phyloP scores from a whole-genome alignment of 768 basidiomycete species.

The Boletus subparvulus region DNA sequence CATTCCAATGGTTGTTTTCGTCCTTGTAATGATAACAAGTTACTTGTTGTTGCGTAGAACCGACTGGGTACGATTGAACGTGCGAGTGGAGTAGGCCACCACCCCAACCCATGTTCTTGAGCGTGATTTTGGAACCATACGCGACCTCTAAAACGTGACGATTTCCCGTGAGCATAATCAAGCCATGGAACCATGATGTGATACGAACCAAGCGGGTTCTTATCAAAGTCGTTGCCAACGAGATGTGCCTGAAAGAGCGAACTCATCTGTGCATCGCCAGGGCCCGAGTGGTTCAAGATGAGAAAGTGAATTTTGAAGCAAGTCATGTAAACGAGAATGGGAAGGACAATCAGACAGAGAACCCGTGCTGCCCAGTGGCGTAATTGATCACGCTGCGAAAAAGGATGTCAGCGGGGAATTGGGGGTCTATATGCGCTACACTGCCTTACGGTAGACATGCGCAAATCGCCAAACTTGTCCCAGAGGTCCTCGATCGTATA shows the following conservation, averaged over 20 bases:
- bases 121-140: conserved; percentile 83
- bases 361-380: conserved; percentile 90
- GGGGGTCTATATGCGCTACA: neutral
- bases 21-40: conserved; percentile 99
- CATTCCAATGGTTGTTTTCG: conserved; percentile 88
- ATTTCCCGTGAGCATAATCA: neutral
- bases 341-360: conserved; percentile 82
- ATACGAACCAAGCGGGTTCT: conserved; percentile 77
- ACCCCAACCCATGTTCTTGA: conserved; percentile 98
- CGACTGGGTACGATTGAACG: conserved; percentile 90
- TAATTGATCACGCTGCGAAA: conserved; percentile 72
- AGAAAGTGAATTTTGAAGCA: conserved; percentile 97
- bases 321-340: conserved; percentile 88
- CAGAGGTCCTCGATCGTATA: conserved; percentile 98
- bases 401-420: conserved; percentile 9
- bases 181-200: neutral
- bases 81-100: conserved; percentile 97
- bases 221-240: conserved; percentile 88
- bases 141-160: conserved; percentile 63
- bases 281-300: conserved; percentile 89
- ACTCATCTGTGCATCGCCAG: conserved; percentile 98
- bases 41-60: conserved; percentile 92
- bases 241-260: conserved; percentile 98
- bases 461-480: conserved; percentile 96
- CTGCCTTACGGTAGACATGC: conserved; percentile 77